phyloP scores from a whole-genome alignment of 169 alveolate genomes.

The Perkinsus chesapeaki region DNA sequence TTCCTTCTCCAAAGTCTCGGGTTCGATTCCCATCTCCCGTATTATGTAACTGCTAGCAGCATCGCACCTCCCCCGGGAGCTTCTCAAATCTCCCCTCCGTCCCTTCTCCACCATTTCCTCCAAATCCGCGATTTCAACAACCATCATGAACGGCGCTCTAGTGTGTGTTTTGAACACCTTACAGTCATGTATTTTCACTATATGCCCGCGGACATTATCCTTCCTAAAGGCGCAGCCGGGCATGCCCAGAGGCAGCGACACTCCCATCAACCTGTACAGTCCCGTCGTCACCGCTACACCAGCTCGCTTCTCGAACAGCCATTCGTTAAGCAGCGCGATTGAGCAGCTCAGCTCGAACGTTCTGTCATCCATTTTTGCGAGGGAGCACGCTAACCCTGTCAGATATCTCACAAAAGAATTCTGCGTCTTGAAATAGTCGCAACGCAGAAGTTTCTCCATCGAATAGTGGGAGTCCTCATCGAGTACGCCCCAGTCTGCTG shows the following conservation, averaged over 20 bases:
- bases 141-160: conserved; percentile 27
- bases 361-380: not conserved
- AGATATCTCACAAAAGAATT: not conserved
- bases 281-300: conserved; percentile 55
- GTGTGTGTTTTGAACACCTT: conserved; percentile 26
- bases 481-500: not conserved
- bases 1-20: no score
- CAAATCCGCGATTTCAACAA: conserved; percentile 27
- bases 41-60: not conserved
- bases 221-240: conserved; percentile 12
- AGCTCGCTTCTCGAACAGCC: conserved; percentile 56
- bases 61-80: conserved; percentile 15
- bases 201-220: no score
- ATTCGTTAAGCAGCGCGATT: conserved; percentile 51
- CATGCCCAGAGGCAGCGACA: conserved; percentile 47
- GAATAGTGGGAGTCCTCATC: not conserved
- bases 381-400: not conserved
- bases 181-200: no score
- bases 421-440: not conserved
- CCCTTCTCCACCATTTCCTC: conserved; percentile 20
- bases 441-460: not conserved
- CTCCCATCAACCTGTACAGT: conserved; percentile 53
- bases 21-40: conserved; percentile 20
- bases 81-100: not conserved
- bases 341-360: conserved; percentile 19